A percentile compares a stretch with the other conserved stretches of the same genome.
Evolutionary conservation across 169 alveolate genomes (phyloP).

Genomic region (Condylostoma magnum): DNA sequence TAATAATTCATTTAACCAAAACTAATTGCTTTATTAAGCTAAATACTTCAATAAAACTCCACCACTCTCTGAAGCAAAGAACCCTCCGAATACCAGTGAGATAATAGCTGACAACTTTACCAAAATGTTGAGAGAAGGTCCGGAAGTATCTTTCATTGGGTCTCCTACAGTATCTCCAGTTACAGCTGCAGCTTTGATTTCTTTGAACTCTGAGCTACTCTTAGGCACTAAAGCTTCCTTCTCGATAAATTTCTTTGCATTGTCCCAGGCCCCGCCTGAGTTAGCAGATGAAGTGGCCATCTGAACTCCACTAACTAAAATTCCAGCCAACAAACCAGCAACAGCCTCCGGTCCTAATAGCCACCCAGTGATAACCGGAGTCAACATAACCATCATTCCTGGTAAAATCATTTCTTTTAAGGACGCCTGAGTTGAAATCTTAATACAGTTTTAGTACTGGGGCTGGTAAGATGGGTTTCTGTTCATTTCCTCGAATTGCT

Average conservation of each 20-base stretch:
- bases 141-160: conserved; percentile 94
- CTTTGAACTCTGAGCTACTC: conserved; percentile 59
- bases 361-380: conserved; percentile 77
- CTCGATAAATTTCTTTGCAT: conserved; percentile 86
- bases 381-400: conserved; percentile 75
- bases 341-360: conserved; percentile 83
- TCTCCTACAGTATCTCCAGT: conserved; percentile 94
- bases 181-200: conserved; percentile 81
- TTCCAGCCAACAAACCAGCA: conserved; percentile 90
- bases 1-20: too few species aligned
- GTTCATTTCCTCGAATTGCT: conserved; percentile 65
- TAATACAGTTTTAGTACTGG: conserved; percentile 80
- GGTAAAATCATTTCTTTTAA: conserved; percentile 87
- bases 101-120: conserved; percentile 83
- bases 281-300: conserved; percentile 86
- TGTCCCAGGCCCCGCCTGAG: conserved; percentile 93
- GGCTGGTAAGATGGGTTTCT: conserved; percentile 59
- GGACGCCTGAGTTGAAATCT: conserved; percentile 82
- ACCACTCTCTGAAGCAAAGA: conserved; percentile 42
- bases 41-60: neutral
- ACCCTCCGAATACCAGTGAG: conserved; percentile 80
- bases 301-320: conserved; percentile 85
- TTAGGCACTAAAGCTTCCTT: conserved; percentile 68
- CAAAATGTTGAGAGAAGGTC: conserved; percentile 87
- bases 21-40: too few species aligned